Base-by-base conservation (phyloP, 2,329 filamentous ascomycete species). In the Fusarium fujikuroi region DNA sequence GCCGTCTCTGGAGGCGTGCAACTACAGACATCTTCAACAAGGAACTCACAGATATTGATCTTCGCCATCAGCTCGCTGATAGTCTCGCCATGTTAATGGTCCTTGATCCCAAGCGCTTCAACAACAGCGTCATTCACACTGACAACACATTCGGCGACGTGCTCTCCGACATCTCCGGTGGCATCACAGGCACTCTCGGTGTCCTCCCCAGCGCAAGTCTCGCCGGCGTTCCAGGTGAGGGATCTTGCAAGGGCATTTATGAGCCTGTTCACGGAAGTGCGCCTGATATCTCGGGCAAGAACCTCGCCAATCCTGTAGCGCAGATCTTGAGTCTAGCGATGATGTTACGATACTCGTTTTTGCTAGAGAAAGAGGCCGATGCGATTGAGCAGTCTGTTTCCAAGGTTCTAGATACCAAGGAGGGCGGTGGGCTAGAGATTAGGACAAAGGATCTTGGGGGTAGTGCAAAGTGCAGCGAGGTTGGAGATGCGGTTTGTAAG, bases 211-310 rank as follows among this genome's bases (percentile, higher is more conserved):
- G 84, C 57, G 85, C 85, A 7, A 85, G 83, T 52, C 79, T 86
- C 4, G 81, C 82, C 0, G 85, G 83, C 4, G 80, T 86, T 5
- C 83, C 83, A 0, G 79, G 81, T 5, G 69, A 81, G 23, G 79
- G 77, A n/a, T 76, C 74, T n/a, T 83, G 80, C 75, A 93, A 92
- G 75, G 92, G 92, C 69, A 93, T 94, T 75, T 94, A 93, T 78
- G 92, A 94, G 83, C 92, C 92, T 8, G 93, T 94, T 61, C 92
- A 94, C 79, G 92, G 91, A 84, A 89, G 79, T 59, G 92, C 92
- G 5, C 92, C 92, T 16, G 92, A 94, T 75, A 94, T 94, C 72
- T 89, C 90, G 12, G 92, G 92, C 63, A 87, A 92, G 79, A 90
- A 90, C 43, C 86, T 93, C 46, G 92, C 92, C 60, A 94, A 94